A percentile compares a stretch with the other conserved stretches of the same genome.
Evolutionary conservation across 331 rosid species (phyloP).

Genomic region (Quercus tomentella): DNA sequence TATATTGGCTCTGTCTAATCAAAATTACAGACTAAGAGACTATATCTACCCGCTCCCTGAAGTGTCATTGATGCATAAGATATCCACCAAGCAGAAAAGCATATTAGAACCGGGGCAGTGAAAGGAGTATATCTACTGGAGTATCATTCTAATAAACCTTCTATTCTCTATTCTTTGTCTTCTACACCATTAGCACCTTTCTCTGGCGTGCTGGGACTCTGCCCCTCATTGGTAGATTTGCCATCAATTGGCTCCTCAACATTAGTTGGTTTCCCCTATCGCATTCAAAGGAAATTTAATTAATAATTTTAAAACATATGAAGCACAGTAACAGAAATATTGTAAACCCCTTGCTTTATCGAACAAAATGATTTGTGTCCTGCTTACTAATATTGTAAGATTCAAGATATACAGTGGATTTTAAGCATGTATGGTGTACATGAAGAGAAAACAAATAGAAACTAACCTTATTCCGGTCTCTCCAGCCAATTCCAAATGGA

Average conservation of each 20-base stretch:
- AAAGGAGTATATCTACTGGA: slow-evolving; percentile 4
- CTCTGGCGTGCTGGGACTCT: slow-evolving; percentile 31
- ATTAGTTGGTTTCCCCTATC: slow-evolving; percentile 57
- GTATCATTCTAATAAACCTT: slow-evolving; percentile 14
- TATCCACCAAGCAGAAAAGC: slow-evolving; percentile 13
- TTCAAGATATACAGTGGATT: neutral
- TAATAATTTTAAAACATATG: slow-evolving; percentile 7
- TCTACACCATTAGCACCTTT: slow-evolving; percentile 51
- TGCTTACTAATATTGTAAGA: neutral
- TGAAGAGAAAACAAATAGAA: neutral
- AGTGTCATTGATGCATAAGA: slow-evolving; percentile 14
- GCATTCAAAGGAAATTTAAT: slow-evolving; percentile 19
- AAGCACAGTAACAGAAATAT: neutral
- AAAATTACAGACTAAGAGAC: slow-evolving; percentile 34
- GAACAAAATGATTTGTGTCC: neutral
- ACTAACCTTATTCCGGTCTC: slow-evolving; percentile 89
- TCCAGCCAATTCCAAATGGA: slow-evolving; percentile 97
- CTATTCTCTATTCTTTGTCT: slow-evolving; percentile 35
- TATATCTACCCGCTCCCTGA: slow-evolving; percentile 24
- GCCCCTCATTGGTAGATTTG: slow-evolving; percentile 37
- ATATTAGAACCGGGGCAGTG: slow-evolving; percentile 1
- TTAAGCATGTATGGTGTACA: neutral
- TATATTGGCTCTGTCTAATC: slow-evolving; percentile 31
- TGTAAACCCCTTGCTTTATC: neutral
- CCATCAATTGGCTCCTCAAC: slow-evolving; percentile 48